Conservation (phyloP, 2,329 filamentous ascomycete species). For the Fusarium kyushuense region DNA sequence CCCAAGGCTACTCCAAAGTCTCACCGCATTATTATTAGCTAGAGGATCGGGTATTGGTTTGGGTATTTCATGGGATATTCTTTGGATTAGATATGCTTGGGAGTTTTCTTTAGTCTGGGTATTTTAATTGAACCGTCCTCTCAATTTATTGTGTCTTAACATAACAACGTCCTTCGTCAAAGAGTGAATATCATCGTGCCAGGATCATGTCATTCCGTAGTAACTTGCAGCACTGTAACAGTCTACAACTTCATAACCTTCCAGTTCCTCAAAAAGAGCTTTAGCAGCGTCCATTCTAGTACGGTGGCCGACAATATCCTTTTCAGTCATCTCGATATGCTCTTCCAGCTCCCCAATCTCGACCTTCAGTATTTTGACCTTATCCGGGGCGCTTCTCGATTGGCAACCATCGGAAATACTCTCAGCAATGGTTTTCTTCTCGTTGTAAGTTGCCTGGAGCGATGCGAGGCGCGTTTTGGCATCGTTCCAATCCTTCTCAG, state of each 20-base stretch:
- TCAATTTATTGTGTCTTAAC: not conserved
- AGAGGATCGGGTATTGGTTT: not conserved
- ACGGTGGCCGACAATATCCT: not conserved
- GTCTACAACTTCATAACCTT: not conserved
- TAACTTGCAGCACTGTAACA: not conserved
- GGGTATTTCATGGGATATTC: not conserved
- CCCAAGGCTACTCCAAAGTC: not conserved
- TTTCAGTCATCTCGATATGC: not conserved
- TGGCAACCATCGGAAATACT: not conserved
- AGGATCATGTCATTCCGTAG: not conserved
- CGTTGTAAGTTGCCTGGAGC: not conserved
- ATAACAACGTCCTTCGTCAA: not conserved
- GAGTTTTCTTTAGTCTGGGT: not conserved
- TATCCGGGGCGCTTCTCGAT: not conserved
- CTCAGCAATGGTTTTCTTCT: not conserved
- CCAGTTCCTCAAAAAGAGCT: not conserved
- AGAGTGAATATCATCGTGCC: not conserved
- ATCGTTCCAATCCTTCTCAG: not conserved
- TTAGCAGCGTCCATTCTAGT: not conserved
- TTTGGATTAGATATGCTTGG: not conserved
- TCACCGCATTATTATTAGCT: conserved; percentile 1
- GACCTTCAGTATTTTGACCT: not conserved
- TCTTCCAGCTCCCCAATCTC: not conserved
- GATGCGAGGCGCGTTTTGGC: not conserved
- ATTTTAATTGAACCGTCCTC: not conserved